Conservation (phyloP, 2,329 filamentous ascomycete genomes). For the Coniella lustricola region DNA sequence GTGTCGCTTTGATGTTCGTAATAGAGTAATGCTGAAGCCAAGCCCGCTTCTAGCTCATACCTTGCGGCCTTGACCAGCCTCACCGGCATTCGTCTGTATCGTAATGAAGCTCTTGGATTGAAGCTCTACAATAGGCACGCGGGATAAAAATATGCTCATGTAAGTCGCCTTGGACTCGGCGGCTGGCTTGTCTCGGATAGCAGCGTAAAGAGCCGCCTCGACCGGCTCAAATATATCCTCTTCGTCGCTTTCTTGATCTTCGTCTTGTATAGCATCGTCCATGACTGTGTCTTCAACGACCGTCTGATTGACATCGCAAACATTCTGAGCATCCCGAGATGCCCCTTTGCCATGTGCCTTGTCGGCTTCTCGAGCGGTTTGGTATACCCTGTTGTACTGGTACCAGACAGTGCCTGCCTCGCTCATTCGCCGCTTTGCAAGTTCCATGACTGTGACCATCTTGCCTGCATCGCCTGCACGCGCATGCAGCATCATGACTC, state of each 20-base stretch:
- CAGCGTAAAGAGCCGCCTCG: conserved; percentile 49
- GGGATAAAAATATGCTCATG: conserved; percentile 55
- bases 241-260: conserved; percentile 15
- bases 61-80: conserved; percentile 17
- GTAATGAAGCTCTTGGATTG: conserved; percentile 40
- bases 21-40: not conserved
- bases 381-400: conserved; percentile 52
- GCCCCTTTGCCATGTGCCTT: not conserved
- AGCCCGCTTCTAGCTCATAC: not conserved
- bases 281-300: conserved; percentile 36
- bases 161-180: conserved; percentile 39
- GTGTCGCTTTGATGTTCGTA: not conserved
- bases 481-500: conserved; percentile 43
- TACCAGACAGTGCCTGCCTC: conserved; percentile 41
- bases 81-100: conserved; percentile 36
- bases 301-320: conserved; percentile 6
- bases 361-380: conserved; percentile 29
- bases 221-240: conserved; percentile 47
- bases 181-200: conserved; percentile 36
- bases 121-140: conserved; percentile 47
- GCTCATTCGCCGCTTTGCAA: conserved; percentile 50
- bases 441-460: conserved; percentile 61
- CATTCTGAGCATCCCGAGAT: not conserved
- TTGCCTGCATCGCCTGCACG: conserved; percentile 50
- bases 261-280: conserved; percentile 23